These are phyloP conservation scores for Dimargaris xerosporica DNA, from an alignment of 192 early-diverging fungal genomes.

Conservation along the genomic window DNA sequence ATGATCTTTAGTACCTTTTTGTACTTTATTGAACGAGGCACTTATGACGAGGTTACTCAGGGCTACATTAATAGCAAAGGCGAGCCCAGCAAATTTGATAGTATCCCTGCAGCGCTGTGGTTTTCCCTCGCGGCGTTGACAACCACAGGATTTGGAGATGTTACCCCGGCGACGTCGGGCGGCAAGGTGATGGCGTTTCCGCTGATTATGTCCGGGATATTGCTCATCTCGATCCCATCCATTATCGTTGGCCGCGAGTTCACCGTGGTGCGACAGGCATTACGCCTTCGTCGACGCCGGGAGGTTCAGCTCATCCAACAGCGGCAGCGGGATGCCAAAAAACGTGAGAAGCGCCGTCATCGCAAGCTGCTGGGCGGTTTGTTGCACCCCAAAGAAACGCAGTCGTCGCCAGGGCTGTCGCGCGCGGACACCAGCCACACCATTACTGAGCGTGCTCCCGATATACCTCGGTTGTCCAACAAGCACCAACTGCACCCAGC, in stretches of 20 bases:
- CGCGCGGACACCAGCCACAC: neutral
- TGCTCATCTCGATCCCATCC: conserved; percentile 65
- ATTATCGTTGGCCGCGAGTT: conserved; percentile 74
- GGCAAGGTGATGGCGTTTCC: conserved; percentile 71
- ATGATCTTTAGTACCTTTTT: conserved; percentile 57
- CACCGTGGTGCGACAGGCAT: conserved; percentile 66
- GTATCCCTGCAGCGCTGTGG: conserved; percentile 64
- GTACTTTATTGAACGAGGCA: conserved; percentile 69
- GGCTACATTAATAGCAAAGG: conserved; percentile 49
- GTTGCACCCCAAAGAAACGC: neutral
- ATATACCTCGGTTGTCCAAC: neutral
- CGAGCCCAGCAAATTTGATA: conserved; percentile 58
- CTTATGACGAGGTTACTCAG: conserved; percentile 47
- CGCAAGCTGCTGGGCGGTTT: neutral
- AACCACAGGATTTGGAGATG: conserved; percentile 65
- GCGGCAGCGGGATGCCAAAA: neutral
- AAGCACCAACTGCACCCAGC: neutral
- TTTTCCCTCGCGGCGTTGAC: conserved; percentile 64
- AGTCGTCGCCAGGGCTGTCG: neutral
- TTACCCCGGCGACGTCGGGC: conserved; percentile 63
- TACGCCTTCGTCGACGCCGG: conserved; percentile 15
- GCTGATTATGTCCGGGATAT: conserved; percentile 63
- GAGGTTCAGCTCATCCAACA: neutral
- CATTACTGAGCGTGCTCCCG: neutral
- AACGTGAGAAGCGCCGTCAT: neutral